phyloP scores from a whole-genome alignment of 2,329 filamentous ascomycete genomes.

The Pseudogymnoascus sp. region DNA sequence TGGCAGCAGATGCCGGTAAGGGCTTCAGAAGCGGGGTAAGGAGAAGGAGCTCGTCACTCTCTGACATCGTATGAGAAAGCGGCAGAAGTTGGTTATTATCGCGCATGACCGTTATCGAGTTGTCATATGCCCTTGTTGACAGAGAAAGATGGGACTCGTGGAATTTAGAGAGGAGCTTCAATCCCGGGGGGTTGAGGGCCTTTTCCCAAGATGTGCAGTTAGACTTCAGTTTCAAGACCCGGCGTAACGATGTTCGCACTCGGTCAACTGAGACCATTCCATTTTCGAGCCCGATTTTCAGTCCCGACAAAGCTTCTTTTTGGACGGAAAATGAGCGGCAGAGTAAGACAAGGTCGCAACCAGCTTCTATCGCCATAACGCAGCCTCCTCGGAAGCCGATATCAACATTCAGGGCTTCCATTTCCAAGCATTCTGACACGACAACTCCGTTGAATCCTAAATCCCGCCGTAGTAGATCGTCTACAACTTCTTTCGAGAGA shows the following conservation, averaged over 20 bases:
- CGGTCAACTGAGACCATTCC: conserved; percentile 76
- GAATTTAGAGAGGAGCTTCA: conserved; percentile 66
- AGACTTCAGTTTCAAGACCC: conserved; percentile 73
- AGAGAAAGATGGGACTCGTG: conserved; percentile 75
- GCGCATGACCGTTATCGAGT: conserved; percentile 84
- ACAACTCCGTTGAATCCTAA: conserved; percentile 86
- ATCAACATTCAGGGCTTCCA: conserved; percentile 91
- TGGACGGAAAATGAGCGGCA: conserved; percentile 84
- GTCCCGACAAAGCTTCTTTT: conserved; percentile 80
- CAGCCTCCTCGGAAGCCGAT: conserved; percentile 96
- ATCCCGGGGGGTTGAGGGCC: conserved; percentile 78
- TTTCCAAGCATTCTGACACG: conserved; percentile 90
- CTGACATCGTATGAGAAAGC: conserved; percentile 69
- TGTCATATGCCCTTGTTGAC: conserved; percentile 80
- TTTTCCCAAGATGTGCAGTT: conserved; percentile 85
- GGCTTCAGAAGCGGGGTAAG: conserved; percentile 87
- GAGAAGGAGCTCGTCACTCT: conserved; percentile 80
- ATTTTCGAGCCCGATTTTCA: conserved; percentile 84
- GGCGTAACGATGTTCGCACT: conserved; percentile 69
- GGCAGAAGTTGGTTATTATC: conserved; percentile 83
- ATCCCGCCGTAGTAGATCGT: conserved; percentile 79
- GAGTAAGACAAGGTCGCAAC: conserved; percentile 83
- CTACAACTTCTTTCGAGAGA: conserved; percentile 84
- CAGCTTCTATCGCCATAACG: conserved; percentile 94
- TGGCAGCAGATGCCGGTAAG: conserved; percentile 78